A percentile compares a stretch with the other conserved stretches of the same genome.
phyloP scores from a whole-genome alignment of 768 basidiomycete species.

The Polyporus arcularius region DNA sequence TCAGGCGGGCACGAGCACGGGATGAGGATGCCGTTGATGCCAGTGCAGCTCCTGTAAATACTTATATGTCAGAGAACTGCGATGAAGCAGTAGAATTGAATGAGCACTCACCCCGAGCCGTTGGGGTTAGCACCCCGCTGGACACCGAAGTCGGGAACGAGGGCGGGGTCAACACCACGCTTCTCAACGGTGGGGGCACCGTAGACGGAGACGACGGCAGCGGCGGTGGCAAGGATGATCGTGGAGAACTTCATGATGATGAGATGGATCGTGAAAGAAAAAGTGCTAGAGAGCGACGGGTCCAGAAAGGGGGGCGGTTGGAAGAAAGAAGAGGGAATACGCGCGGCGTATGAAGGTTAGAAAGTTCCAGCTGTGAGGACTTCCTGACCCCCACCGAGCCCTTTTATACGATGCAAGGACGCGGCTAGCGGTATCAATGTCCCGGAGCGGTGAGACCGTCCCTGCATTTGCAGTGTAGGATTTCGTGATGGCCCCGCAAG shows the following conservation, averaged over 20 bases:
- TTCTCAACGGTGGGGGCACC: conserved; percentile 9
- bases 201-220: conserved; percentile 15
- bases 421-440: too few species aligned
- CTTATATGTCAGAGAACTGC: neutral
- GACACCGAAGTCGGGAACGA: conserved; percentile 24
- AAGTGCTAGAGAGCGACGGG: conserved; percentile 19
- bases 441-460: neutral
- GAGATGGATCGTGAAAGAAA: neutral
- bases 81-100: too few species aligned
- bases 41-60: conserved; percentile 31
- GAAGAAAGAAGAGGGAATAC: conserved; percentile 10
- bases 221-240: conserved; percentile 30
- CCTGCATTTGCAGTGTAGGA: too few species aligned
- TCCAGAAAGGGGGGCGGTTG: neutral
- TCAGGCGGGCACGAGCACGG: conserved; percentile 40
- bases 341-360: conserved; percentile 15
- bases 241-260: conserved; percentile 38
- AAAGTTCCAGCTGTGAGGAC: conserved; percentile 15
- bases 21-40: conserved; percentile 34
- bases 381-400: neutral
- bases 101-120: conserved; percentile 10
- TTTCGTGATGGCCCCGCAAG: too few species aligned
- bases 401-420: neutral
- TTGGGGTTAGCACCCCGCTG: conserved; percentile 16
- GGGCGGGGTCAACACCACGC: conserved; percentile 18